Base-by-base conservation (phyloP, 352 stramenopile genomes). In the Globisporangium middletonii region DNA sequence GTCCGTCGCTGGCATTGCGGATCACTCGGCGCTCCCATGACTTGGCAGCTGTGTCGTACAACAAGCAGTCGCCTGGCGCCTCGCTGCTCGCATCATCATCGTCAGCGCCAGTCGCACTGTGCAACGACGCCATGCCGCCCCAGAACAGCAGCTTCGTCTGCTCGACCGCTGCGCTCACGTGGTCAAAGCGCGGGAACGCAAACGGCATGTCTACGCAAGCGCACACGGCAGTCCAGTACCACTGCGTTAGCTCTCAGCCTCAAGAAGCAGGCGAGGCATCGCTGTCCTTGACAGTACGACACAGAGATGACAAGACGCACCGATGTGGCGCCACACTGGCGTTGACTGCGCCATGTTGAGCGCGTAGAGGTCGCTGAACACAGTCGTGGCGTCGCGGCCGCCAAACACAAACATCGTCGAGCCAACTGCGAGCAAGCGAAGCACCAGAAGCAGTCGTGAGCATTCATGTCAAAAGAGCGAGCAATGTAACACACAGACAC, bases 401-500 rank as follows among this genome's bases (percentile, higher is more conserved):
- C 86, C 86, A 43, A 82, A 77, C 2, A 94, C 55, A 44, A 88
- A 89, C 64, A 95, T 71, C 23, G 72, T 79, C 2, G 68, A 79
- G 23, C 72, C 77, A 51, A 94, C 82, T 92, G 50, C 26, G 56
- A 18, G 27, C 18, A 53, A 18, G 37, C n/a, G 50, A 49, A 38
- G 37, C 13, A 62, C 27, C 45, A 26, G 59, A 8, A 48, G 44
- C 5, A 15, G 41, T 19, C 13, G 7, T 41, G 2, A 37, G 35
- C 3, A 38, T 11, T 15, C 7, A 27, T 7, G 52, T 30, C 30
- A 53, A n/a, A 9, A 52, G 47, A 13, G 15, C 47, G 2, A 41
- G 7, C 33, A 9, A 38, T 9, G 33, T 16, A 52, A 26, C 13
- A 13, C 33, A 46, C 30, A 9, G 33, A 3, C 8, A 47, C n/a